Base-by-base conservation (phyloP, 108 stramenopile genomes). In the Skeletonema menzelii region DNA sequence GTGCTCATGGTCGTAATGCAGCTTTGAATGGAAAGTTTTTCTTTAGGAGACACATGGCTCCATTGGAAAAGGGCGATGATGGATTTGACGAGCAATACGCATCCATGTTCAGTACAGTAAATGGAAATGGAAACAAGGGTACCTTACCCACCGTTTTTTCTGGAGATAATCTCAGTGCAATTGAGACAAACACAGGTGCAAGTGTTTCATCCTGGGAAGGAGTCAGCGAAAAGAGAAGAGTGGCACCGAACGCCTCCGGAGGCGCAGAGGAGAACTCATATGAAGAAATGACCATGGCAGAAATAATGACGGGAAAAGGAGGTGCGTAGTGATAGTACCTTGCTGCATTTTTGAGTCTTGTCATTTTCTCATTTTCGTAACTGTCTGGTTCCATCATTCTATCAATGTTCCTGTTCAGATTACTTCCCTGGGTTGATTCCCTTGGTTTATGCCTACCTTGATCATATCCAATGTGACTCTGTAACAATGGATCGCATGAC, bases 381-480 rank as follows among this genome's bases (percentile, higher is more conserved):
- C 19, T 8, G 27, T 24, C 26, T 63, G 20, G 8, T 20, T 15
- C 22, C 64, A 77, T 12, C 11, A 15, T 42, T 2, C 15, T n/a
- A 8, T 53, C 2, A 53, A 14, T 46, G 12, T 46, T 5, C 22
- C 8, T 22, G 8, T 24, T 5, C 19, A 53, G 95, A 95, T 70
- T 95, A 96, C 78, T 99, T 88, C 70, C 99, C 99, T 17, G 99
- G 99, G n/a, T 82, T 99, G 34, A 92, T 98, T 59, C 96, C 97
- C 10, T 75, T 99, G 59, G 83, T 97, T 10, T 86, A 88, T 68
- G 99, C 98, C 31, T 99, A 99, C 77, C 82, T 99, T 60, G 98
- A 99, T 56, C 87, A 97, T 75, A 98, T 99, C 59, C 79, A 85
- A 40, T 93, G 94, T 30, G 99, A 98, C 66, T 67, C 82, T 12